These are phyloP conservation scores for Citrus hindsii DNA, from an alignment of 345 rosid species.

Conservation along the genomic window DNA sequence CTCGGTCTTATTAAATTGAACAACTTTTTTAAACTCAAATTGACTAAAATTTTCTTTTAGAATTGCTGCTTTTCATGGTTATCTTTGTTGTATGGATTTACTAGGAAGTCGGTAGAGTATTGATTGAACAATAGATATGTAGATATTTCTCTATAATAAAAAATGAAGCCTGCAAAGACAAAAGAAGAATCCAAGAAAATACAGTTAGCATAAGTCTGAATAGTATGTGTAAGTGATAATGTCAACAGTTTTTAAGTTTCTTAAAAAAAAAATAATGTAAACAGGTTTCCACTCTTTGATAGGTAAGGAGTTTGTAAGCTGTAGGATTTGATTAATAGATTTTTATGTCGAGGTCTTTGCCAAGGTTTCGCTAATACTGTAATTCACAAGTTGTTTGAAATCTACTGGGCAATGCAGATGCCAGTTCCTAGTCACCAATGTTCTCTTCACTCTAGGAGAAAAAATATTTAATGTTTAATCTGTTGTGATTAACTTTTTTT, in stretches of 20 bases:
- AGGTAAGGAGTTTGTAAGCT: not conserved
- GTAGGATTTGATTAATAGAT: not conserved
- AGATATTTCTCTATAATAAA: not conserved
- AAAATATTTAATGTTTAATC: not conserved
- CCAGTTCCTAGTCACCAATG: not conserved
- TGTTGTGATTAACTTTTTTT: too few relatives aligned
- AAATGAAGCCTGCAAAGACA: not conserved
- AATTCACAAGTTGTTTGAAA: not conserved
- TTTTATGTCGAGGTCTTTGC: not conserved
- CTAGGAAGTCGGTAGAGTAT: not conserved
- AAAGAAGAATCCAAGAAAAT: not conserved
- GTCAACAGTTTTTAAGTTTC: not conserved
- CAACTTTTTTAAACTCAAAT: not conserved
- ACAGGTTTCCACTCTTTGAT: not conserved
- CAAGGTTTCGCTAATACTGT: not conserved
- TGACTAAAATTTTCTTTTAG: not conserved
- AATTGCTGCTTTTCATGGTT: not conserved
- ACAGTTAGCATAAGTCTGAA: not conserved
- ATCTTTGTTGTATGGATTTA: not conserved
- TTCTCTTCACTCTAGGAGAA: not conserved
- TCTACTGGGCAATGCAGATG: not conserved
- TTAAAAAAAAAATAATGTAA: too few relatives aligned
- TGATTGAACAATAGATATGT: not conserved
- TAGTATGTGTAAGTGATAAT: not conserved
- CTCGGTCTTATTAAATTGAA: not conserved